These are phyloP conservation scores for Kokia cookei DNA, from an alignment of 441 rosid species.

Conservation along the genomic window DNA sequence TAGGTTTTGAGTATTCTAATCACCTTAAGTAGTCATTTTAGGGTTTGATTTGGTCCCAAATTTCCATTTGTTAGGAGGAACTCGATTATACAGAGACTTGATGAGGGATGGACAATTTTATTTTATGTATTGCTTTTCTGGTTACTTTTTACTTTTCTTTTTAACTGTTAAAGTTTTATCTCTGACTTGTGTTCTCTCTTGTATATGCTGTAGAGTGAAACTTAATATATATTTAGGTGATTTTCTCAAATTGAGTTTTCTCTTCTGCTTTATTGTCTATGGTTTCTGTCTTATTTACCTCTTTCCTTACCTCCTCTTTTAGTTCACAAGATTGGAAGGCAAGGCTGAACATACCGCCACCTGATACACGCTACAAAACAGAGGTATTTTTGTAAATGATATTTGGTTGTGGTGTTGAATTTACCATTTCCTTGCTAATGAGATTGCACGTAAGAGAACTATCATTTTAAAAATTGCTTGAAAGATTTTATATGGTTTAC, in stretches of 20 bases:
- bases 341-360: constrained; percentile 61
- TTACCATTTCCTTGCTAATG: not conserved
- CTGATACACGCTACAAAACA: constrained; percentile 84
- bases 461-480: not conserved
- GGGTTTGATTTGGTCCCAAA: not conserved
- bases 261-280: not conserved
- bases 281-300: not conserved
- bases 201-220: not conserved
- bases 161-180: not conserved
- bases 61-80: not conserved
- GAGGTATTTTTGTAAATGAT: constrained; percentile 40
- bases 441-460: not conserved
- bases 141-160: not conserved
- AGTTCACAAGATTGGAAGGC: constrained; percentile 98
- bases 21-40: not conserved
- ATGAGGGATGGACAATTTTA: not conserved
- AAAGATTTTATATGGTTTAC: not conserved
- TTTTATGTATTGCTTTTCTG: not conserved
- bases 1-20: not conserved
- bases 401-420: not conserved
- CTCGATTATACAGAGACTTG: not conserved
- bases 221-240: not conserved
- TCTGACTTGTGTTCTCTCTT: not conserved
- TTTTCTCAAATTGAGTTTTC: not conserved
- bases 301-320: not conserved